Base-by-base conservation (phyloP, 768 basidiomycete species). In the Macrolepiota dolichaula region DNA sequence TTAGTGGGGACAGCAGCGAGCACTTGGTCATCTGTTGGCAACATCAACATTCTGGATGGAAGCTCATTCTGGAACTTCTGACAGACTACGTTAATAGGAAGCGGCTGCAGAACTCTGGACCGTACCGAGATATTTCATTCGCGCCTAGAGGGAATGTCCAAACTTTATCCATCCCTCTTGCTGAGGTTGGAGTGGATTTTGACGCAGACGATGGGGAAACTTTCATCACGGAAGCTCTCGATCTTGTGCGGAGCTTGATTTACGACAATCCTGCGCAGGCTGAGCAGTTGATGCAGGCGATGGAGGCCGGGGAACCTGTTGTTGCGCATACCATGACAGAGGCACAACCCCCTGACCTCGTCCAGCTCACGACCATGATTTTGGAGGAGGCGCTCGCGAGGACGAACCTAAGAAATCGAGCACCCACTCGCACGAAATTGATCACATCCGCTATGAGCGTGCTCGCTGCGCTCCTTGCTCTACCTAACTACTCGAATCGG, bases 11-110 rank as follows among this genome's bases (percentile, higher is more conserved):
- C 55, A 82, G 82, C 3, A 85, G 83, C 1, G 89, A 92, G 24
- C 77, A 84, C 17, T 74, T 88, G 22, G 87, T 90, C 4, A 81
- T 96, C 0, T 80, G 82, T 19, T 97, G 95, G 95, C 81, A 88
- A 63, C 87, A 90, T 64, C 78, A 85, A 49, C 87, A 94, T 68
- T 92, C 89, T 6, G 93, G 91, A 2, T 97, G 95, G 95, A 89
- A 84, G 64, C 71, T 96, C 13, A 73, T 96, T 5, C 71, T 94
- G n/a, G 94, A 94, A 65, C 75, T 96, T 9, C 76, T 96, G 55
- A 84, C 85, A 3, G 88, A 90, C 68, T 92, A 89, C 68, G 85
- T 89, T 58, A 86, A 84, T 61, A 81, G 83, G 32, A 74, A 80
- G 60, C 79, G 84, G 10, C 71, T 79, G 67, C 74, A 49, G 75